Evolutionary conservation across 1,139 yeast genomes (phyloP), one percentile per base, ranked within the genome.

Genomic region (Tardiomyces blankii): DNA sequence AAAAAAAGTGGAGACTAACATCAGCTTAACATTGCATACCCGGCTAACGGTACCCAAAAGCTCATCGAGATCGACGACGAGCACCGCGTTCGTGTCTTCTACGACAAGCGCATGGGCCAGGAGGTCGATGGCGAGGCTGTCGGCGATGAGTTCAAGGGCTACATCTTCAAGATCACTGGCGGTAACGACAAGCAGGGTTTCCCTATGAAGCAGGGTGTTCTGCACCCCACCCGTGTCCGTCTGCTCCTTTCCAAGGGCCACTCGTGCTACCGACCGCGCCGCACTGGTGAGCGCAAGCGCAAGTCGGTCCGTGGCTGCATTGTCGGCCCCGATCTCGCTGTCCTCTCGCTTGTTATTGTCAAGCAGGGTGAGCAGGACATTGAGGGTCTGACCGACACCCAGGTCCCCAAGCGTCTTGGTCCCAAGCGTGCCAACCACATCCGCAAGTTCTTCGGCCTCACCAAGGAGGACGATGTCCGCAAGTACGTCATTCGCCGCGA

Each of bases 171-270:
- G 80, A 89, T 91, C 74, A 77, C 97, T 64, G 98, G 98, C 71
- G 98, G 98, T 83, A 93, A 93, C 85, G 98, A 91, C 80, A 91
- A 91, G 79, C 98, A 91, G 80, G 98, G 98, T 80, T 93, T 91
- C 96, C 97, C 98, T 77, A 91, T 93, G 98, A 91, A 89, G 77
- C 98, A 91, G 78, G 96, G 96, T 82, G 98, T 91, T 61, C 79
- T 91, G 82, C 94, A 87, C 80, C 97, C 98, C 75, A 87, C 94
- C 82, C 94, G 98, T 84, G 97, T 93, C 67, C 88, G 86, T 74
- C 82, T 91, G 67, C 81, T 93, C 71, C 80, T 91, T 71, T 72
- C 95, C 64, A 82, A 86, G 77, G 96, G 94, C 68, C 85, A 78
- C 80, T 86, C 96, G 67, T 89, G 97, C 82, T 91, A 91, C 95